Percentiles rank a stretch among this genome's conserved stretches.
Conservation (phyloP, 2,329 filamentous ascomycete genomes). For the Hypoxylon sp. region DNA sequence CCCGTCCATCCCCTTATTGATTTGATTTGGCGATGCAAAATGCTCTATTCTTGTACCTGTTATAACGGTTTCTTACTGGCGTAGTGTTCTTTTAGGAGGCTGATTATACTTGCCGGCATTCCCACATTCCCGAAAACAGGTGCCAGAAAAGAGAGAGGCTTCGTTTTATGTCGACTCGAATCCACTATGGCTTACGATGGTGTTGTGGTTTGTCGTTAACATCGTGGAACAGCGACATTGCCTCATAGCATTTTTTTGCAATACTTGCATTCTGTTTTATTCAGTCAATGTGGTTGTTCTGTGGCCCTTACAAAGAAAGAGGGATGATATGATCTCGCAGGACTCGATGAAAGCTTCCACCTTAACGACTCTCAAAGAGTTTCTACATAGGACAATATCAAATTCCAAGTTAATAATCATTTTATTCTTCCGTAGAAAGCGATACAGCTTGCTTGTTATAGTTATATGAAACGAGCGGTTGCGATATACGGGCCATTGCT, state of each 20-base stretch:
- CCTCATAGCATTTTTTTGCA: constrained; percentile 9
- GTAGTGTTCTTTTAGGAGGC: background rate
- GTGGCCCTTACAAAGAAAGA: constrained; percentile 3
- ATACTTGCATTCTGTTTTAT: background rate
- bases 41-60: background rate
- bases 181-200: constrained; percentile 5
- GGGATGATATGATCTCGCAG: background rate
- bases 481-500: background rate
- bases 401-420: background rate
- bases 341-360: background rate
- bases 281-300: constrained; percentile 4
- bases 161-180: background rate
- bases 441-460: background rate
- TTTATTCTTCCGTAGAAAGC: background rate
- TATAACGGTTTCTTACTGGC: background rate
- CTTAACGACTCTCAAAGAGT: background rate
- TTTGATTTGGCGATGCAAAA: background rate
- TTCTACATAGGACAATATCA: background rate
- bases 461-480: background rate
- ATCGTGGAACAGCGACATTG: background rate
- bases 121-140: background rate
- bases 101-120: background rate
- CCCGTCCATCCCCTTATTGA: background rate
- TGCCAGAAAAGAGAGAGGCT: background rate
- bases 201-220: constrained; percentile 9